Base-by-base conservation (phyloP, 2,329 filamentous ascomycete genomes). In the Sphaerulina populicola region DNA sequence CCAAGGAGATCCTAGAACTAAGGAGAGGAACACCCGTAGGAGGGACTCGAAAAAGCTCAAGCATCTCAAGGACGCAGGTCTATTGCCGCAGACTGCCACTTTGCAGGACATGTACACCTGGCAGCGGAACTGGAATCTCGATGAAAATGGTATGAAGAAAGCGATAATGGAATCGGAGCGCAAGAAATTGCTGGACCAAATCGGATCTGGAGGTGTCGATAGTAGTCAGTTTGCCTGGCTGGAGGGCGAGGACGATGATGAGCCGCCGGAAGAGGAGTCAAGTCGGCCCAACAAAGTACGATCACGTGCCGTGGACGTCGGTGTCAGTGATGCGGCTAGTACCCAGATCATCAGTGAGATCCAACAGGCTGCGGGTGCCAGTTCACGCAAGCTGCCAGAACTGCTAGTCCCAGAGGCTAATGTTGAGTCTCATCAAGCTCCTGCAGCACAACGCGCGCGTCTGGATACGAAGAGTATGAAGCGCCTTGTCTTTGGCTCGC, bases 401-500 rank as follows among this genome's bases (percentile, higher is more conserved):
- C 3, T 6, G 23, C 23, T 30, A 12, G 42, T n/a, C 14, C 36
- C 31, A 30, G 29, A 37, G 12, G 15, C 46, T 27, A 31, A 30
- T 35, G 35, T 46, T 3, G 45, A 52, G 14, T 7, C 44, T 23
- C 49, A 47, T 18, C 38, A 44, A 4, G 44, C 36, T 27, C 35
- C 45, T 23, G 46, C 47, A 21, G 29, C 42, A 12, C 69, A 71
- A 51, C 70, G 72, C 41, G 69, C 69, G 2, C 68, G 64, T 14
- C 65, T 82, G 31, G 77, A 83, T 60, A 50, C 88, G 29, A 77
- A 75, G 12, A 82, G 83, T 46, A 80, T 82, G 2, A 77, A 80
- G 47, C 78, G 86, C 57, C 72, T 90, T 51, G 66, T 91, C 0
- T 87, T 89, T 60, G 82, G 82, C 7, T 83, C 85, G 6, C 72